These are phyloP conservation scores for Xylaria sp. DNA, from an alignment of 2,329 filamentous ascomycete species.

Conservation along the genomic window DNA sequence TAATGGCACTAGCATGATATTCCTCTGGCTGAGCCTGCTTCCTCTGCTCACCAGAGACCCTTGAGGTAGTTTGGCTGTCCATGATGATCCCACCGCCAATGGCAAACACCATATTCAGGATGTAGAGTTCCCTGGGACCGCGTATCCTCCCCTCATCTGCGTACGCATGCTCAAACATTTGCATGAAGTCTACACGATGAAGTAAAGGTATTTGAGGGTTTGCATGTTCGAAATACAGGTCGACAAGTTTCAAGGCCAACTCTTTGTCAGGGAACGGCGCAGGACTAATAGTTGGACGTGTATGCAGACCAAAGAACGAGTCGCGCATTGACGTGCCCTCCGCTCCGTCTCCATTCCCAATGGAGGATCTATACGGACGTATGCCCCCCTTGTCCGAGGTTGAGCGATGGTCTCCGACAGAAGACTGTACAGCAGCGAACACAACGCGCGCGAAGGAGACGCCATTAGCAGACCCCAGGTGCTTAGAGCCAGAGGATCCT, in stretches of 20 bases:
- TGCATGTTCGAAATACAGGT: conserved; percentile 92
- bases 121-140: conserved; percentile 83
- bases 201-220: conserved; percentile 96
- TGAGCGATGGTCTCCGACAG: conserved; percentile 68
- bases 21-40: conserved; percentile 82
- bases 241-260: conserved; percentile 73
- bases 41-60: conserved; percentile 41
- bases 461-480: conserved; percentile 83
- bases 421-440: conserved; percentile 86
- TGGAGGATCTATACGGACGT: conserved; percentile 60
- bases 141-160: conserved; percentile 68
- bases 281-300: conserved; percentile 83
- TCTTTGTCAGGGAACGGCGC: conserved; percentile 82
- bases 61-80: conserved; percentile 56
- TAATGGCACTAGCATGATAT: conserved; percentile 93
- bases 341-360: conserved; percentile 52
- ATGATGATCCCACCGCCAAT: conserved; percentile 95
- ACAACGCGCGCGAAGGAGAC: conserved; percentile 95
- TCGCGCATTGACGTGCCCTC: conserved; percentile 86
- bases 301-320: conserved; percentile 96
- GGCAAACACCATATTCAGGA: conserved; percentile 96
- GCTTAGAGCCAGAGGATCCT: conserved; percentile 75
- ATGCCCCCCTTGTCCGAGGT: conserved; percentile 69
- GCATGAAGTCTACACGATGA: conserved; percentile 87
- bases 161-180: conserved; percentile 84